Conservation (phyloP, 2,329 filamentous ascomycete species). For the Pseudophaeomoniella oleicola region DNA sequence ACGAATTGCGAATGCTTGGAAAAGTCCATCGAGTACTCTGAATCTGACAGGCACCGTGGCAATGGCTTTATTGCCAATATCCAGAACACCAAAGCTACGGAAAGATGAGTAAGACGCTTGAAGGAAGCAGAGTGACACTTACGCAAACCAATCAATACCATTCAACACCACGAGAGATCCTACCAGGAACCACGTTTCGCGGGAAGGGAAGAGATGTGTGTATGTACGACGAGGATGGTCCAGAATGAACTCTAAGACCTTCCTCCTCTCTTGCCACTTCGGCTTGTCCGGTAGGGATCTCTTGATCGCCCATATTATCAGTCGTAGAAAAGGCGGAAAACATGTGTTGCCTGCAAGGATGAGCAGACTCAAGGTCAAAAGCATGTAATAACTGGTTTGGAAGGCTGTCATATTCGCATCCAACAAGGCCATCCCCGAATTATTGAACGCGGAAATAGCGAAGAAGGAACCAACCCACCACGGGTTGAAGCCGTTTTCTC, state of each 20-base stretch:
- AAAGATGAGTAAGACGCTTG: conserved; percentile 13
- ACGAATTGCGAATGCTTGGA: conserved; percentile 40
- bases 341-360: conserved; percentile 23
- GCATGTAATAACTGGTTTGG: conserved; percentile 16
- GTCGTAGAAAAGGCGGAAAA: conserved; percentile 42
- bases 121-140: conserved; percentile 34
- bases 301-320: conserved; percentile 42
- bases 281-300: conserved; percentile 27
- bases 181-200: conserved; percentile 45
- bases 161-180: conserved; percentile 37
- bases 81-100: conserved; percentile 24
- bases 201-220: conserved; percentile 45
- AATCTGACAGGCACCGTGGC: conserved; percentile 28
- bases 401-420: conserved; percentile 31
- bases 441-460: conserved; percentile 36
- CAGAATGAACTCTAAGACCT: conserved; percentile 41
- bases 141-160: conserved; percentile 34
- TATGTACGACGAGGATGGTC: conserved; percentile 50
- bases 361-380: conserved; percentile 18
- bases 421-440: conserved; percentile 32
- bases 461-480: conserved; percentile 26
- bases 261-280: conserved; percentile 22
- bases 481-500: conserved; percentile 28
- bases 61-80: conserved; percentile 35
- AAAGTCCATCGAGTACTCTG: conserved; percentile 41